Evolutionary conservation across 495 filamentous ascomycete genomes (phyloP).

Genomic region (Recurvomyces mirabilis): DNA sequence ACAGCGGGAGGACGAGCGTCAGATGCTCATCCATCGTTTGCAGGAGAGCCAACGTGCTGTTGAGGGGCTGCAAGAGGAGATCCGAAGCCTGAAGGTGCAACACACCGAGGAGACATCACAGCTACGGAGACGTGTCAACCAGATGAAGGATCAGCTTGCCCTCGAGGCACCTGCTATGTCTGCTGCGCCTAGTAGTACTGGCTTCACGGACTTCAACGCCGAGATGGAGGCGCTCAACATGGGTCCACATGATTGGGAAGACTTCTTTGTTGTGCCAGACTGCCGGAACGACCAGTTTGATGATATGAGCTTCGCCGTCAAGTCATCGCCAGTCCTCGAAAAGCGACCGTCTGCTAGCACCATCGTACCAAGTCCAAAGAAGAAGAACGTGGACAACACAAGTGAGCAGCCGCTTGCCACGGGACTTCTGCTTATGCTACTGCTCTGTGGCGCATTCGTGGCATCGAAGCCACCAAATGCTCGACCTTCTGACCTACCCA

Average conservation of each 20-base stretch:
- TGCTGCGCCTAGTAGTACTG: conserved; percentile 43
- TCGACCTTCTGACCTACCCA: conserved; percentile 54
- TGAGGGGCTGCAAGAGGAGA: conserved; percentile 66
- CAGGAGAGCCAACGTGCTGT: conserved; percentile 50
- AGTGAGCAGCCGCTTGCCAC: conserved; percentile 30
- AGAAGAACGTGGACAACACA: conserved; percentile 42
- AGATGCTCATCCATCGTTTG: conserved; percentile 2
- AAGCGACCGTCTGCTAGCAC: conserved; percentile 27
- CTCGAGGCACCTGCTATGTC: conserved; percentile 55
- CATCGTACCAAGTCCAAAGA: conserved; percentile 43
- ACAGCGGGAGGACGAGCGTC: conserved; percentile 5
- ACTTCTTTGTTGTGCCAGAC: conserved; percentile 61
- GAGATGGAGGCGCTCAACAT: conserved; percentile 78
- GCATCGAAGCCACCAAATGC: conserved; percentile 66
- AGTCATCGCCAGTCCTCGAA: conserved; percentile 6
- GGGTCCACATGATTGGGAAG: conserved; percentile 62
- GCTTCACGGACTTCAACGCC: conserved; percentile 55
- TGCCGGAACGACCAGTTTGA: conserved; percentile 37
- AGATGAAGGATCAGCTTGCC: conserved; percentile 76
- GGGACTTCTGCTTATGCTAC: conserved; percentile 52
- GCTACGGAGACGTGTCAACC: conserved; percentile 88
- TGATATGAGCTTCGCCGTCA: conserved; percentile 37
- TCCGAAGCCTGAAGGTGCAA: conserved; percentile 76
- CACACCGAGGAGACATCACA: conserved; percentile 93
- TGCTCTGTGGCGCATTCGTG: conserved; percentile 93